Evolutionary conservation across 2,329 filamentous ascomycete species (phyloP), one percentile per base, ranked within the genome.

Genomic region (Cladosporium cucumerinum): DNA sequence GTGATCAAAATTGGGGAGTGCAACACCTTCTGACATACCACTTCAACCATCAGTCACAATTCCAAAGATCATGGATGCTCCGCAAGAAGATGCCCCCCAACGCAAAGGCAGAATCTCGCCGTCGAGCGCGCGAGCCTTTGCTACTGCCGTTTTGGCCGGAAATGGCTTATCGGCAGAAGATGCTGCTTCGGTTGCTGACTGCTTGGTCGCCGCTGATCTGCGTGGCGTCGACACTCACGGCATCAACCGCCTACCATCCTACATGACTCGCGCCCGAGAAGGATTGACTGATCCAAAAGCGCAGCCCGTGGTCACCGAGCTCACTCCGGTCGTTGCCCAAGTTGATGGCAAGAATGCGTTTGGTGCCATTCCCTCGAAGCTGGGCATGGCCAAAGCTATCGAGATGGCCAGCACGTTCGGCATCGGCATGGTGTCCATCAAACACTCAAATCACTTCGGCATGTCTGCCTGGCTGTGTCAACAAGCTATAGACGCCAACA

Each of bases 401-500:
- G 81, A 85, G 11, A 87, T 89, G 77, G 90, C 90, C 0, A 77
- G 80, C 26, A 74, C 78, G 1, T 87, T 83, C 71, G 90, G 90
- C 14, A 90, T 94, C 67, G 91, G 91, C 28, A 87, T 95, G 84
- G 89, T 89, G 0, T 86, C 85, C 65, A 82, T 94, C 72, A 90
- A 88, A 75, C 88, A 89, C 76, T 90, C 87, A 48, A 94, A 94
- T 71, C 90, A 94, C 75, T 93, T 91, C 71, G 91, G 91, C 62
- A 95, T 95, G 91, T 85, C 85, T 3, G 91, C 91, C 0, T 94
- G 90, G 89, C 74, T 93, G 0, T 90, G 93, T 12, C 88, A 91
- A 74, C 87, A 92, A 76, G 91, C 90, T 0, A 76, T 93, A 16
- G 89, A 94, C 65, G 87, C 85, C 0, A 81, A 79, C 4, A 86